Conservation (phyloP, 2,329 filamentous ascomycete genomes). For the Pezicula neosporulosa region DNA sequence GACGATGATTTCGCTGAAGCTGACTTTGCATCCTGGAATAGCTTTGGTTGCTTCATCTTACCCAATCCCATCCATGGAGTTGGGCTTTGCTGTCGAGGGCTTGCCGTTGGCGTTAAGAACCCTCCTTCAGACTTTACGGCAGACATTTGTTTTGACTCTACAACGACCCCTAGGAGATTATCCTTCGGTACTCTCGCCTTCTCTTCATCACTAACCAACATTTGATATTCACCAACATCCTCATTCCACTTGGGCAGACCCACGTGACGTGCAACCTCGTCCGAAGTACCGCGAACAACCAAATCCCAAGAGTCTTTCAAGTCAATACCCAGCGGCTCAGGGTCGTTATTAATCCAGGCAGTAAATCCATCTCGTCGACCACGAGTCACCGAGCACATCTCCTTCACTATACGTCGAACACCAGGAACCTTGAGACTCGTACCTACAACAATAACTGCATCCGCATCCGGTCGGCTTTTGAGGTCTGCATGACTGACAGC, state of each 20-base stretch:
- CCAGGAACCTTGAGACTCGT: conserved; percentile 95
- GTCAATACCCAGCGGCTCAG: conserved; percentile 76
- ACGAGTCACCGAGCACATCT: conserved; percentile 85
- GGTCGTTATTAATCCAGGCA: conserved; percentile 91
- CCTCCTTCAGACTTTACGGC: conserved; percentile 39
- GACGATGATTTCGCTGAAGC: conserved; percentile 5
- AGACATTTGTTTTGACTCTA: conserved; percentile 33
- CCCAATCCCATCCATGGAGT: conserved; percentile 13
- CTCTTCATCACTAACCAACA: conserved; percentile 39
- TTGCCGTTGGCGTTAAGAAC: conserved; percentile 56
- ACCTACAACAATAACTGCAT: conserved; percentile 91
- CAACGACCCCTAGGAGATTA: conserved; percentile 39
- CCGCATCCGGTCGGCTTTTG: conserved; percentile 81
- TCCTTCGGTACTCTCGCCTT: conserved; percentile 25
- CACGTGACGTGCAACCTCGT: conserved; percentile 76
- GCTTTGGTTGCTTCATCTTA: conserved; percentile 49
- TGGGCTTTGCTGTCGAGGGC: conserved; percentile 43
- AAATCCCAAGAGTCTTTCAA: conserved; percentile 93
- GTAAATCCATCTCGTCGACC: conserved; percentile 80
- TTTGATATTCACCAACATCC: conserved; percentile 45
- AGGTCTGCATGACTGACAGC: conserved; percentile 85
- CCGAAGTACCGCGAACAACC: conserved; percentile 81
- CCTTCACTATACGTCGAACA: conserved; percentile 82
- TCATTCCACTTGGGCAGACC: conserved; percentile 59
- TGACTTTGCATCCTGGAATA: conserved; percentile 29